Evolutionary conservation across 345 rosid genomes (phyloP), one percentile per base, ranked within the genome.

Genomic region (Salix viminalis): DNA sequence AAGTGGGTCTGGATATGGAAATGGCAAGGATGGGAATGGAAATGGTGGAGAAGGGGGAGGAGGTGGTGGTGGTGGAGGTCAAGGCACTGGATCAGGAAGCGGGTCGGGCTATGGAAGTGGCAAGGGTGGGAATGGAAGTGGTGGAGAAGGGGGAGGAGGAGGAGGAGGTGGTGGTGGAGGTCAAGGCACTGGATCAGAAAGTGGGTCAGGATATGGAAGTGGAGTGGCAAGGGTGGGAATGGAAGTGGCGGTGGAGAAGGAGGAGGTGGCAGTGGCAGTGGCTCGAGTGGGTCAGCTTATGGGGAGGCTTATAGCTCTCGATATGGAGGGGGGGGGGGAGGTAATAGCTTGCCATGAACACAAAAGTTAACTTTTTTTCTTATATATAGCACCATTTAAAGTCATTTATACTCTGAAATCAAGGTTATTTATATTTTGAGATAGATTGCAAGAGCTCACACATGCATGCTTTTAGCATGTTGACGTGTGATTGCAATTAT

Each of bases 331-430:
- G 26, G 26, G 26, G 13, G 83, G 14, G 75, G 69, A 3, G 61
- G 65, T 1, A n/a, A 67, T 12, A 39, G 72, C 12, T n/a, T 0
- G 3, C 88, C 90, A 0, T 83, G 88, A 87, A 73, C 67, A 30
- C 28, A 26, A 60, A 50, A n/a, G 9, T 41, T 44, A 41, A 15
- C 1, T 28, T 69, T 14, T 54, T 32, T 54, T 10, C 26, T 19
- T 46, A 37, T 15, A 37, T 41, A 37, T 6, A 24, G 26, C 46
- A 11, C 30, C 4, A 4, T 11, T n/a, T 6, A 24, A 24, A 24
- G 26, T 28, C 30, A 28, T 28, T 28, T 28, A 1, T 28, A 28
- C 2, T 28, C 28, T 28, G 28, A 28, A 28, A 28, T 28, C 28
- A 70, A 12, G 52, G 50, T 13, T 14, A 42, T 72, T 79, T 77